Evolutionary conservation across 139 green algal genomes (phyloP).

Genomic region (Prasinococcaceae sp.): DNA sequence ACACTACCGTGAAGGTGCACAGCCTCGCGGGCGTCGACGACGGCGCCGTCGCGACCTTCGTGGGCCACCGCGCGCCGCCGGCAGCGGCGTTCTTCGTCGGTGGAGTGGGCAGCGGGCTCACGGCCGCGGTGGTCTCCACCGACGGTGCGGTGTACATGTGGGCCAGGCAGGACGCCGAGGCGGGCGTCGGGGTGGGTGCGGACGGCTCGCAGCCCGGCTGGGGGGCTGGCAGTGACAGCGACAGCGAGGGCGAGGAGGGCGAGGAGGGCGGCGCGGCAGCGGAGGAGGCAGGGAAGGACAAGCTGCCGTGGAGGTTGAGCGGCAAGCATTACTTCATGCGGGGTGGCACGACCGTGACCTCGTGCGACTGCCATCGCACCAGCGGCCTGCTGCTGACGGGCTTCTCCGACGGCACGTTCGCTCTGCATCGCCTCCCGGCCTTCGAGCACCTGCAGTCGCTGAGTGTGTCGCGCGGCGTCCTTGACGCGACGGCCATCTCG

Average conservation of each 20-base stretch:
- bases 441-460: slow-evolving; percentile 48
- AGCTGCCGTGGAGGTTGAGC: slow-evolving; percentile 4
- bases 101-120: slow-evolving; percentile 19
- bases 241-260: background rate
- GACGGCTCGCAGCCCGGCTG: too few relatives aligned
- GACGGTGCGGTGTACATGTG: slow-evolving; percentile 80
- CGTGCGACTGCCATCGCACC: slow-evolving; percentile 34
- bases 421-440: slow-evolving; percentile 74
- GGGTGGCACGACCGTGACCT: slow-evolving; percentile 36
- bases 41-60: slow-evolving; percentile 60
- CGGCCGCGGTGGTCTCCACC: slow-evolving; percentile 34
- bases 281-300: background rate
- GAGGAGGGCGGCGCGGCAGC: background rate
- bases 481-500: slow-evolving; percentile 65
- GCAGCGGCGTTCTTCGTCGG: slow-evolving; percentile 58
- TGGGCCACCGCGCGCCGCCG: slow-evolving; percentile 62
- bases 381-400: slow-evolving; percentile 50
- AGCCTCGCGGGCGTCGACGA: slow-evolving; percentile 59
- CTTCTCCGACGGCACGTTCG: slow-evolving; percentile 74
- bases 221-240: too few relatives aligned
- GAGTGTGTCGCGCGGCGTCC: slow-evolving; percentile 35
- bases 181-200: background rate
- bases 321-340: slow-evolving; percentile 66
- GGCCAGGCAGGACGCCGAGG: slow-evolving; percentile 9
- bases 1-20: slow-evolving; percentile 60